phyloP scores from a whole-genome alignment of 345 rosid species.

The Nephelium lappaceum region DNA sequence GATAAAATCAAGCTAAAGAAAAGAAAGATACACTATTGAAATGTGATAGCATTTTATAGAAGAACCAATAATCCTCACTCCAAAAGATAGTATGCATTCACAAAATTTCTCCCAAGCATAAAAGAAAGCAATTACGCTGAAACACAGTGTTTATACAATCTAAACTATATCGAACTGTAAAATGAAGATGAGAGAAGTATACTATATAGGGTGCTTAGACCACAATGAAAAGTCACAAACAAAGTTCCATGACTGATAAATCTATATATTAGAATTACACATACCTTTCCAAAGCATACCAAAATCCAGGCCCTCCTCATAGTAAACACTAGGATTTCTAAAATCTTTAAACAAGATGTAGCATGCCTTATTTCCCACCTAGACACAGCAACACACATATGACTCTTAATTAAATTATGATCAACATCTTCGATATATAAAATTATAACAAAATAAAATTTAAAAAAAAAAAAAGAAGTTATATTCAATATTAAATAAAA shows the following conservation, averaged over 20 bases:
- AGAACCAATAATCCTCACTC: neutral
- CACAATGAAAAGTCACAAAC: neutral
- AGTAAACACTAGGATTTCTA: slow-evolving; percentile 49
- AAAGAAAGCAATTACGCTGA: neutral
- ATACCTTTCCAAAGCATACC: slow-evolving; percentile 68
- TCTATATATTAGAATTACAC: slow-evolving; percentile 13
- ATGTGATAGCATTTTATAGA: neutral
- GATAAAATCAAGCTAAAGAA: neutral
- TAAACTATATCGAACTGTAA: neutral
- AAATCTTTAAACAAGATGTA: slow-evolving; percentile 65
- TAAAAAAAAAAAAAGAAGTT: neutral
- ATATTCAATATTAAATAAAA: neutral
- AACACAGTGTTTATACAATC: neutral
- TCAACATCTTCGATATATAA: neutral
- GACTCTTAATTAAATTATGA: slow-evolving; percentile 6
- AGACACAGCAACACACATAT: slow-evolving; percentile 25
- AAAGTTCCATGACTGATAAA: neutral
- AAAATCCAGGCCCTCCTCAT: slow-evolving; percentile 54
- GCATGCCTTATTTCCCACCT: slow-evolving; percentile 55
- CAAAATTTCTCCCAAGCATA: neutral
- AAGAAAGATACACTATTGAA: neutral
- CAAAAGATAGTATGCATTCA: neutral
- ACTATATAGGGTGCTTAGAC: neutral
- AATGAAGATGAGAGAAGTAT: neutral
- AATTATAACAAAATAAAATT: neutral